Evolutionary conservation across 2,329 filamentous ascomycete species (phyloP), one percentile per base, ranked within the genome.

Genomic region (Colletotrichum somersetense): DNA sequence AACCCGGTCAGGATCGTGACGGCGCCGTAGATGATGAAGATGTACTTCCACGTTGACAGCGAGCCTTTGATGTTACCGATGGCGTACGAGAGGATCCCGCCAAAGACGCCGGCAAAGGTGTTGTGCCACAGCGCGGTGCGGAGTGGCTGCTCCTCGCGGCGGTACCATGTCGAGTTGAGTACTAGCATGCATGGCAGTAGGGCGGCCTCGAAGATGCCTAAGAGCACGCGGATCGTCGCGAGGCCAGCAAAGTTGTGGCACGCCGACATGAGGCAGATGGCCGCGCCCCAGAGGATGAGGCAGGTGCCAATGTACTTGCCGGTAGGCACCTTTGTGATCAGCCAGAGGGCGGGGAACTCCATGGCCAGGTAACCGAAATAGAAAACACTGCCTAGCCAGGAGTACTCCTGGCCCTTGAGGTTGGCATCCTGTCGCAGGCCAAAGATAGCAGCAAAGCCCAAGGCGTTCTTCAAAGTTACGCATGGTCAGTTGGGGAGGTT

Each of bases 51-150:
- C 23, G 68, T 73, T 14, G 72, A 72, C 58, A 73, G 16, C 2
- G 53, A 57, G 0, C 78, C 77, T n/a, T 80, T 73, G 3, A 80
- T 79, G 5, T 77, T 66, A 0, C 78, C 78, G 35, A 79, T 79
- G 0, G 78, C 78, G 30, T 79, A 91, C 0, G 89, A 89, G 12
- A 90, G 76, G 0, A 85, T 83, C 0, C 87, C 87, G 0, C 88
- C 89, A 26, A 89, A 78, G 0, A 80, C 78, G 1, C 78, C 78
- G 0, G 78, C 78, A 50, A 79, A 77, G 0, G 78, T 79, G 11
- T 80, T 79, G 74, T 92, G 92, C 91, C 91, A 93, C n/a, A 87
- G 85, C 0, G 89, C 89, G 3, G 91, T 86, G 0, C 91, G 85
- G n/a, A 91, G 78, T 0, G 90, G 89, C 78, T 92, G 91, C 75